Evolutionary conservation across 2,329 filamentous ascomycete genomes (phyloP).

Genomic region (Diaporthe eres): DNA sequence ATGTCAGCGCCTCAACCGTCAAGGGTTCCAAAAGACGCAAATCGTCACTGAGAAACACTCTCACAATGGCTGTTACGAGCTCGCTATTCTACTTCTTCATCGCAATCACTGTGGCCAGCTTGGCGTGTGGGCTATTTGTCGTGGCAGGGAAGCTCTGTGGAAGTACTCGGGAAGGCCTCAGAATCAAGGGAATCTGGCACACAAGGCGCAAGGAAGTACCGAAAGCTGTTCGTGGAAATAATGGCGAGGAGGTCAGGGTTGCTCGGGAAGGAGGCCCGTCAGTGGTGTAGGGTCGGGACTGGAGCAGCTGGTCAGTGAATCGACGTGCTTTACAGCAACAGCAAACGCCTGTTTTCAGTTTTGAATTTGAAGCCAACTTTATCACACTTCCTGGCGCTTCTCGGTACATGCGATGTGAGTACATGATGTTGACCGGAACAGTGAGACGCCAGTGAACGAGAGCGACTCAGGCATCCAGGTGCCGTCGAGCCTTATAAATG

Average conservation of each 20-base stretch:
- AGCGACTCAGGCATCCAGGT: neutral
- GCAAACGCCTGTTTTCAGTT: neutral
- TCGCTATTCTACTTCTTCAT: neutral
- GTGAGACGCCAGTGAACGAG: neutral
- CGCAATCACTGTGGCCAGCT: neutral
- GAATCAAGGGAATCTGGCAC: accelerated
- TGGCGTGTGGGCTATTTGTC: neutral
- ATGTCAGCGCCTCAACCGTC: neutral
- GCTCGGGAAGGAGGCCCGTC: neutral
- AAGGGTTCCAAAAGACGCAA: neutral
- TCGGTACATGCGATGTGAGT: neutral
- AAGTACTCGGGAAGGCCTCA: neutral
- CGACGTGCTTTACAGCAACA: neutral
- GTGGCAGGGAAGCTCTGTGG: neutral
- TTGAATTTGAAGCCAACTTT: neutral
- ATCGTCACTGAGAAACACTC: too few relatives aligned
- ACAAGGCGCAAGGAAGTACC: accelerated
- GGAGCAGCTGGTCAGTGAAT: neutral
- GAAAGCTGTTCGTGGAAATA: neutral
- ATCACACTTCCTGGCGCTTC: accelerated
- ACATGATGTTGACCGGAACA: neutral
- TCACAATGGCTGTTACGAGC: neutral
- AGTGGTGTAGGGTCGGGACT: neutral
- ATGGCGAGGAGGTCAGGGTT: neutral
- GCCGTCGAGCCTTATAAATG: neutral